phyloP scores from a whole-genome alignment of 169 alveolate genomes.

The Babesia ovata region DNA sequence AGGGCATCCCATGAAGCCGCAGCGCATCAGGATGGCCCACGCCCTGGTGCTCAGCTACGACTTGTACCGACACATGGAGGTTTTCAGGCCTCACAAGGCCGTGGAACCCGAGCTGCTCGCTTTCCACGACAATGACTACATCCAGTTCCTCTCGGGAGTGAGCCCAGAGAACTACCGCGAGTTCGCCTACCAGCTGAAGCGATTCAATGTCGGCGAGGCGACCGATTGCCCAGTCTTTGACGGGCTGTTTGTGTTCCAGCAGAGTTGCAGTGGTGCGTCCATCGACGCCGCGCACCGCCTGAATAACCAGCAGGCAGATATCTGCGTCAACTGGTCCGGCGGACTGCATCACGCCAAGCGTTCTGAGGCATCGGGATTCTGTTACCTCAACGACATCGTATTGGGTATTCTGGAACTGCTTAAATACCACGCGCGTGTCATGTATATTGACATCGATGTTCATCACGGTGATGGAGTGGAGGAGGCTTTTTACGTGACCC shows the following conservation, averaged over 20 bases:
- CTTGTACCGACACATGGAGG: slow-evolving; percentile 94
- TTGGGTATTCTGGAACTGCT: slow-evolving; percentile 95
- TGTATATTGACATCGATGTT: slow-evolving; percentile 98
- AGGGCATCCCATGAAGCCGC: slow-evolving; percentile 99
- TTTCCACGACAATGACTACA: slow-evolving; percentile 95
- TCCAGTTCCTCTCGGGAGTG: slow-evolving; percentile 85
- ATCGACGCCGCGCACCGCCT: slow-evolving; percentile 94
- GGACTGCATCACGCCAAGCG: slow-evolving; percentile 98
- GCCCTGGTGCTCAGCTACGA: slow-evolving; percentile 94
- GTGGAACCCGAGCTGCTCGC: slow-evolving; percentile 91
- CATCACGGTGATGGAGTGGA: slow-evolving; percentile 99
- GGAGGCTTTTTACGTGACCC: slow-evolving; percentile 96
- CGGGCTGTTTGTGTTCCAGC: slow-evolving; percentile 95
- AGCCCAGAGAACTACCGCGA: slow-evolving; percentile 84
- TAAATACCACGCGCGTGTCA: slow-evolving; percentile 97
- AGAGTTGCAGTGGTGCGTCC: slow-evolving; percentile 97
- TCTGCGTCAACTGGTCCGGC: slow-evolving; percentile 97
- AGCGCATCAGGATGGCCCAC: slow-evolving; percentile 98
- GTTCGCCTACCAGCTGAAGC: slow-evolving; percentile 82
- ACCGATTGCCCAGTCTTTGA: slow-evolving; percentile 98
- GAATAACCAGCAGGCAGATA: slow-evolving; percentile 93
- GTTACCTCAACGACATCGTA: slow-evolving; percentile 98
- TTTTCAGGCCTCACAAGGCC: slow-evolving; percentile 95
- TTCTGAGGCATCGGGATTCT: slow-evolving; percentile 98
- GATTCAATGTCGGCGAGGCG: slow-evolving; percentile 93